phyloP scores from a whole-genome alignment of 768 basidiomycete genomes.

The Phallus indusiatus region DNA sequence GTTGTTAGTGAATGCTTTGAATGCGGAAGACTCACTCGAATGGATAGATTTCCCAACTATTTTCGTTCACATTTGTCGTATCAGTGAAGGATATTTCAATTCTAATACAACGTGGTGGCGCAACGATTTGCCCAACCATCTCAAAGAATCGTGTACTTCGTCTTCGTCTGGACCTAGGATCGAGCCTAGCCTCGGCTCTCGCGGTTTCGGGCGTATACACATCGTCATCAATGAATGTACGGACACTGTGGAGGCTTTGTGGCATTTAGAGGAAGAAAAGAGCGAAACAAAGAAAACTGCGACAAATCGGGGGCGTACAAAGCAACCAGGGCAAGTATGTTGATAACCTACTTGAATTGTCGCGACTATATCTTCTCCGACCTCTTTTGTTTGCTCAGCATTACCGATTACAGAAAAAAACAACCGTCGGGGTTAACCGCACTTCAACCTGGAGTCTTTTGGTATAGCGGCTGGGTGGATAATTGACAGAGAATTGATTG shows the following conservation, averaged over 20 bases:
- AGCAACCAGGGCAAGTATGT: no score
- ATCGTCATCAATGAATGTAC: background rate
- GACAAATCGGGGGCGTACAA: no score
- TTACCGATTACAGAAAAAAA: no score
- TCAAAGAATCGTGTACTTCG: background rate
- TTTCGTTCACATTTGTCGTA: background rate
- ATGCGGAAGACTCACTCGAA: background rate
- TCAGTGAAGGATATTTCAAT: background rate
- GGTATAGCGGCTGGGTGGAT: no score
- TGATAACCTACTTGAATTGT: no score
- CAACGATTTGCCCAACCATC: conserved; percentile 1
- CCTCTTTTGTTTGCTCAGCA: no score
- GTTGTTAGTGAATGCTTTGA: background rate
- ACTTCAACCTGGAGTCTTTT: no score
- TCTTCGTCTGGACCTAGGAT: no score
- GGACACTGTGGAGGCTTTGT: background rate
- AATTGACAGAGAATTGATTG: no score
- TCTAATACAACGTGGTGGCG: conserved; percentile 1
- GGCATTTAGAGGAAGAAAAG: background rate
- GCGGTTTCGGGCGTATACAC: background rate
- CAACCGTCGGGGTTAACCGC: no score
- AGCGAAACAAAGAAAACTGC: no score
- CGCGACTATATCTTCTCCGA: no score
- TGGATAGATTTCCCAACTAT: background rate
- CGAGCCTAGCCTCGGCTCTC: background rate